A percentile compares a stretch with the other conserved stretches of the same genome.
Conservation (phyloP, 1,284 basidiomycete genomes). For the Vanrija pseudolonga region DNA sequence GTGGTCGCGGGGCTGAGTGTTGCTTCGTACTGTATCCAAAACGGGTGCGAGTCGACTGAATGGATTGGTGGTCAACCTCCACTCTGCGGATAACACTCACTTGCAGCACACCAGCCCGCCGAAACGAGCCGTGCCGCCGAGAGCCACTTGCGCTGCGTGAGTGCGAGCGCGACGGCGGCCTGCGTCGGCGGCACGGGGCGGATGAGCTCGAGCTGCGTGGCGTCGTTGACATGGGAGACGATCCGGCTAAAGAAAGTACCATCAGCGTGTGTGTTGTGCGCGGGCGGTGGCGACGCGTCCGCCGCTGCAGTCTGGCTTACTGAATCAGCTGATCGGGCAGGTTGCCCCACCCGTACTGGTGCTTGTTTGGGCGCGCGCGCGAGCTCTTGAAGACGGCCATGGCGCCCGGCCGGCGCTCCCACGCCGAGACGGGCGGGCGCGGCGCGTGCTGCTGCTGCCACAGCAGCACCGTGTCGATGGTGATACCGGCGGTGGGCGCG, state of each 20-base stretch:
- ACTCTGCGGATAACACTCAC: constrained; percentile 11
- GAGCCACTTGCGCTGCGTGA: constrained; percentile 16
- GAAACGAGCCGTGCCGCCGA: constrained; percentile 19
- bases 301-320: constrained; percentile 7
- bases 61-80: background rate
- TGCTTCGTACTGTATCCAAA: constrained; percentile 22
- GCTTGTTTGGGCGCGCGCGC: constrained; percentile 16
- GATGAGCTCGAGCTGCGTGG: background rate
- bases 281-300: background rate
- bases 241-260: constrained; percentile 1
- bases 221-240: background rate
- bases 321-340: constrained; percentile 6
- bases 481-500: too few relatives aligned
- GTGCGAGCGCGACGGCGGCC: constrained; percentile 4
- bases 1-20: constrained; percentile 1
- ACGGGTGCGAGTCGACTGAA: constrained; percentile 29
- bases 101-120: constrained; percentile 20
- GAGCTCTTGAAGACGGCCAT: constrained; percentile 18
- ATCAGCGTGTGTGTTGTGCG: background rate
- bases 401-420: constrained; percentile 1
- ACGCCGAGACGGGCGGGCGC: background rate
- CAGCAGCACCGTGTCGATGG: background rate
- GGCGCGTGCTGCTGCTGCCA: too few relatives aligned
- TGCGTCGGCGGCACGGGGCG: background rate
- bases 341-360: constrained; percentile 19